Conservation (phyloP, 1,284 basidiomycete genomes). For the Pterula multifida region DNA sequence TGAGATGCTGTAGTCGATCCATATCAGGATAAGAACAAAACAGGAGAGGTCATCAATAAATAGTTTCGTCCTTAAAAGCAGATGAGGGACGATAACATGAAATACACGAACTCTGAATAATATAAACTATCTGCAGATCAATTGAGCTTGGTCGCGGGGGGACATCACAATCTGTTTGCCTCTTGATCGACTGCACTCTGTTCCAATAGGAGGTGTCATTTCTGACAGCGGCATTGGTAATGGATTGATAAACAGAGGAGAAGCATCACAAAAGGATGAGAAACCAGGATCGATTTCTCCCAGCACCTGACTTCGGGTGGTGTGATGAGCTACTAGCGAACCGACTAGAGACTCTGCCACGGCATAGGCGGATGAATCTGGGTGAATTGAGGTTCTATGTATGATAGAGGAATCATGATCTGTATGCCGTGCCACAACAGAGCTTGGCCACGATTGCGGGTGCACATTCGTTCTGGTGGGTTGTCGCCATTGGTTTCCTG, state of each 20-base stretch:
- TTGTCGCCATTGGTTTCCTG: not conserved
- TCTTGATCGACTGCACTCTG: not conserved
- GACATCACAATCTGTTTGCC: not conserved
- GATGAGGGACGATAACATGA: no score
- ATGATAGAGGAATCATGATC: not conserved
- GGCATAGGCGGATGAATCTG: conserved; percentile 1
- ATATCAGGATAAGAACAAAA: no score
- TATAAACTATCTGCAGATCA: not conserved
- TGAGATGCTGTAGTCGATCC: no score
- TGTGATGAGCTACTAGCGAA: not conserved
- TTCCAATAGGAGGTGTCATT: not conserved
- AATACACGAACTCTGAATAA: no score
- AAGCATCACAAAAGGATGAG: not conserved
- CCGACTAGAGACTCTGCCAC: not conserved
- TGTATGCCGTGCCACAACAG: not conserved
- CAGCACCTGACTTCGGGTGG: not conserved
- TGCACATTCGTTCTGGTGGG: not conserved
- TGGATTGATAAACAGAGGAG: not conserved
- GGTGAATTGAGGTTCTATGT: not conserved
- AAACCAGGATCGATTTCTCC: not conserved
- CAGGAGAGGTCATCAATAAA: no score
- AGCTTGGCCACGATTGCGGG: not conserved
- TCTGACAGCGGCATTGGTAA: not conserved
- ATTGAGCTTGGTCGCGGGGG: not conserved
- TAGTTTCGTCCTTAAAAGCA: no score